phyloP scores from a whole-genome alignment of 768 basidiomycete species.

The Tulasnella sp. region DNA sequence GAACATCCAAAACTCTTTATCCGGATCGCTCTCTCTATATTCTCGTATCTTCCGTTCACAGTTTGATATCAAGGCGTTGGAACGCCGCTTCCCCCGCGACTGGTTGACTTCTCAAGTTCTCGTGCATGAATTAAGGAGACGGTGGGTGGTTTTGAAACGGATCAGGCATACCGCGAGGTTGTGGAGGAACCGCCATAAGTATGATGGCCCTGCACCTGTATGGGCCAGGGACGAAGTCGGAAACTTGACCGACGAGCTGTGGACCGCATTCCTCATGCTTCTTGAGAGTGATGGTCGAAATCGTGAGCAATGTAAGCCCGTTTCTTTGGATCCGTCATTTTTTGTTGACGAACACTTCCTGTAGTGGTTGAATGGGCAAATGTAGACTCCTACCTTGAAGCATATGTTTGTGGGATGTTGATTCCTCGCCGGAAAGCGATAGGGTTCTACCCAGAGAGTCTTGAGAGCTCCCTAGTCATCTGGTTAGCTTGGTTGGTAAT shows the following conservation, averaged over 20 bases:
- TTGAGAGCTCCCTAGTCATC: slow-evolving; percentile 1
- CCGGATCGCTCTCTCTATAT: background rate
- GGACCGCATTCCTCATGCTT: slow-evolving; percentile 15
- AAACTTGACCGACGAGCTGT: slow-evolving; percentile 11
- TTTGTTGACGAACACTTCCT: background rate
- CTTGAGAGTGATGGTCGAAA: slow-evolving; percentile 16
- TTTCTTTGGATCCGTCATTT: too few species aligned
- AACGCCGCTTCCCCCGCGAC: slow-evolving; percentile 9
- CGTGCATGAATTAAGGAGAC: slow-evolving; percentile 6
- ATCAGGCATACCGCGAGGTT: background rate
- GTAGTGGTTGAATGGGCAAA: background rate
- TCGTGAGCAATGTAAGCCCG: background rate
- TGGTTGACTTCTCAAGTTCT: slow-evolving; percentile 8
- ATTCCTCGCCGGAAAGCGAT: background rate
- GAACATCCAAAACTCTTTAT: background rate
- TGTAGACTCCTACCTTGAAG: background rate
- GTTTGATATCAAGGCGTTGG: slow-evolving; percentile 14
- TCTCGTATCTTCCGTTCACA: slow-evolving; percentile 15
- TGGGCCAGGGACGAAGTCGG: background rate
- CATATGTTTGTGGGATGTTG: background rate
- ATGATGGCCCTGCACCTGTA: background rate
- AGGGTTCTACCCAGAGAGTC: slow-evolving; percentile 3
- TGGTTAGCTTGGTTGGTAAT: background rate
- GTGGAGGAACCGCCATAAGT: background rate
- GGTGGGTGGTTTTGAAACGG: slow-evolving; percentile 8